Conservation (phyloP, 257 asterid genomes). For the Osmanthus fragrans region DNA sequence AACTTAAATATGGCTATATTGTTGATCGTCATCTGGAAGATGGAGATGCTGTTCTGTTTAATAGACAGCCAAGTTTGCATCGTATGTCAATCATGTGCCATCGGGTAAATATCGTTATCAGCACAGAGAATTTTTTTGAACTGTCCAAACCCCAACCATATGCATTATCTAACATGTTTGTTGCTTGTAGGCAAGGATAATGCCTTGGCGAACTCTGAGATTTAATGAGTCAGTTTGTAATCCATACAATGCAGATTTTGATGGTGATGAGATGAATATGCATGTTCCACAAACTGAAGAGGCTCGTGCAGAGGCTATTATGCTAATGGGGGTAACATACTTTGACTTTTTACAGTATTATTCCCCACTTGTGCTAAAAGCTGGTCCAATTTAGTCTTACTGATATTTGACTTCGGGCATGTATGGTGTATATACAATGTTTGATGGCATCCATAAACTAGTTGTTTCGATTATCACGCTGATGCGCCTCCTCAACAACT, state of each 20-base stretch:
- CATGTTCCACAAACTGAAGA: conserved; percentile 99
- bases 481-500: neutral
- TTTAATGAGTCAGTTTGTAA: conserved; percentile 98
- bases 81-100: conserved; percentile 97
- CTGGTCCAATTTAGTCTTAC: neutral
- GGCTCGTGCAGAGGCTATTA: conserved; percentile 94
- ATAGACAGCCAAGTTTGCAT: conserved; percentile 96
- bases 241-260: conserved; percentile 98
- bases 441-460: neutral
- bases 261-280: conserved; percentile 99
- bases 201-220: conserved; percentile 99
- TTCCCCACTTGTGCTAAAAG: neutral
- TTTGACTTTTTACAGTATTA: conserved; percentile 13
- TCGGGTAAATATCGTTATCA: conserved; percentile 51
- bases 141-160: neutral
- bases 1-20: conserved; percentile 72
- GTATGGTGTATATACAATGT: neutral
- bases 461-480: neutral
- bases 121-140: neutral
- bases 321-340: conserved; percentile 83
- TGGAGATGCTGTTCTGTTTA: conserved; percentile 83
- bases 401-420: conserved; percentile 17
- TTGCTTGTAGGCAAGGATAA: conserved; percentile 83
- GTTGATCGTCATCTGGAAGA: conserved; percentile 91
- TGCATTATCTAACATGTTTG: conserved; percentile 23